A percentile compares a stretch with the other conserved stretches of the same genome.
These are phyloP conservation scores for Furcasterigmium sp. DNA, from an alignment of 2,329 filamentous ascomycete species.

Conservation along the genomic window DNA sequence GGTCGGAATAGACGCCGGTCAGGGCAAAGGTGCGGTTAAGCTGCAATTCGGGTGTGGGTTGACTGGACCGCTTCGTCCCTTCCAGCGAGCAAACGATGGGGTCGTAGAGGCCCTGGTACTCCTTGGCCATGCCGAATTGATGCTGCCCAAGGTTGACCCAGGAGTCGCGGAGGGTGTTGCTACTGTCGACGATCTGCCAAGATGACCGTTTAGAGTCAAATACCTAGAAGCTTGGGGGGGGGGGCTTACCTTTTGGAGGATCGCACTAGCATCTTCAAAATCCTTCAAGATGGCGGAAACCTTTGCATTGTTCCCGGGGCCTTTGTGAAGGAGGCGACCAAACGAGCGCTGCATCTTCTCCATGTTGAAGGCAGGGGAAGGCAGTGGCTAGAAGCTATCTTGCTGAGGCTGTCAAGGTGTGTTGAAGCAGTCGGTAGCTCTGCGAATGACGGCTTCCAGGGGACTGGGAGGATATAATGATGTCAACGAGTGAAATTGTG, in stretches of 20 bases:
- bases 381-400: too few relatives aligned
- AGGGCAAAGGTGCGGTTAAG: constrained; percentile 61
- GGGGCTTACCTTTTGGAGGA: constrained; percentile 60
- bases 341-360: constrained; percentile 71
- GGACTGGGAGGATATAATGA: too few relatives aligned
- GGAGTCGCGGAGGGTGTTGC: constrained; percentile 70
- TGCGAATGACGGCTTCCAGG: too few relatives aligned
- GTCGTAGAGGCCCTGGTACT: constrained; percentile 70
- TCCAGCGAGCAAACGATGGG: constrained; percentile 65
- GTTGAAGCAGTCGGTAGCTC: too few relatives aligned
- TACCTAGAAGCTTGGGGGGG: neutral
- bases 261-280: constrained; percentile 73
- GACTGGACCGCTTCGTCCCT: constrained; percentile 47
- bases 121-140: constrained; percentile 61
- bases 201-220: neutral
- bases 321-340: constrained; percentile 62
- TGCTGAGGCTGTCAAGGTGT: neutral
- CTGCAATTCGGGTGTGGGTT: constrained; percentile 55
- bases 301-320: constrained; percentile 70
- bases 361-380: constrained; percentile 38
- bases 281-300: constrained; percentile 71
- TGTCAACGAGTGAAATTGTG: too few relatives aligned
- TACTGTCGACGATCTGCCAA: constrained; percentile 65
- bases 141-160: constrained; percentile 69
- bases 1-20: constrained; percentile 62